Evolutionary conservation across 2,329 filamentous ascomycete species (phyloP), one percentile per base, ranked within the genome.

Genomic region (Ophiostoma pallidulum): DNA sequence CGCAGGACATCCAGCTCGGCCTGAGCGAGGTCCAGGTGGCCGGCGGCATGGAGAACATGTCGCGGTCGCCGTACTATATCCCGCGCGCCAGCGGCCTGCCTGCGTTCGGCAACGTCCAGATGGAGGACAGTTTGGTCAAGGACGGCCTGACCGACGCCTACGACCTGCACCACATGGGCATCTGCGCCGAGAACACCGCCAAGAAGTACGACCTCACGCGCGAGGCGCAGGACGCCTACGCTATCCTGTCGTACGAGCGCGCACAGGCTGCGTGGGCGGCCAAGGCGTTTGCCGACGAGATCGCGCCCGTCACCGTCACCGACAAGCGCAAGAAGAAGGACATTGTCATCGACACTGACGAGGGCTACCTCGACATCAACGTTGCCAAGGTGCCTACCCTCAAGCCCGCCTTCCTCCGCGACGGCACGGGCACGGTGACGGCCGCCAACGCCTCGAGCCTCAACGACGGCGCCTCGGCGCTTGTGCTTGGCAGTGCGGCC

Each of bases 1-100:
- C 91, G 1, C 88, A 95, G 61, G 92, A 94, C 61, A 95, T 97
- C 58, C 87, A 96, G 66, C 77, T 98, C 10, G 91, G 92, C 5
- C 75, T 94, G 9, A 79, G 88, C 14, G 86, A 94, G 59, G 90
- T 86, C 0, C 86, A 94, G 63, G 75, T 97, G 8, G 92, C 92
- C 1, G 92, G 92, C 53, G 92, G 92, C 46, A 96, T 98, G 86
- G 92, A 98, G 71, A 96, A 87, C 67, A 98, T 98, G 92, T 87
- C 86, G 6, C 78, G 85, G 33, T 88, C 95, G 4, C 92, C 92
- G 3, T 94, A 94, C 67, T 97, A 96, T 62, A 69, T 94, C 26
- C 81, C 85, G 8, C 80, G 92, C 28, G 80, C 88, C n/a, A 87
- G 81, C 59, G 78, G 84, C 53, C 73, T 92, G 57, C 86, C 90